Evolutionary conservation across 352 stramenopile genomes (phyloP), one percentile per base, ranked within the genome.

Genomic region (Elongisporangium senticosum): DNA sequence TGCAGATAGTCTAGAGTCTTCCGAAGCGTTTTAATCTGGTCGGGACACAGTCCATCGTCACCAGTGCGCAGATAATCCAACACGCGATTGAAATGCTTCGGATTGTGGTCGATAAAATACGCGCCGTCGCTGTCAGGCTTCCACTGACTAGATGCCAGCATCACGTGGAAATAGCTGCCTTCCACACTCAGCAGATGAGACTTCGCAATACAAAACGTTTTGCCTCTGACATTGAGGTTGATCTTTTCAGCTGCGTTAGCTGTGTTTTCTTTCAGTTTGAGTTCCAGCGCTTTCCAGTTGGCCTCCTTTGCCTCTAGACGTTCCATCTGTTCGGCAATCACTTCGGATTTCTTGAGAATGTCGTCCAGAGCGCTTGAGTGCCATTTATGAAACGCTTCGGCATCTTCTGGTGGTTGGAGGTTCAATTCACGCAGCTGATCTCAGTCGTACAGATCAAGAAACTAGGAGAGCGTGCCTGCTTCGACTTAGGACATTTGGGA

Each of bases 161-260:
- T 65, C 39, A 53, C 59, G 19, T 65, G 59, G 23, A 65, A 65
- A 17, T 65, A 65, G 39, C 48, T 65, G 22, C 59, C 59, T 24
- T 56, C 53, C 51, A 56, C 55, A 3, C 49, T 58, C 13, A 65
- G 28, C 33, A 65, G 28, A 6, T 53, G 59, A 2, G 52, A 47
- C 40, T 61, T 65, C 17, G 59, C 23, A 3, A 57, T 55, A 14
- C 43, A 53, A 61, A 65, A 65, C 22, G 61, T 52, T 6, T 49
- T 47, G 5, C 59, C 59, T 15, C 59, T 53, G 4, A 65, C 59
- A 21, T 65, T 56, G 43, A 65, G 59, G n/a, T 61, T 60, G 49
- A 65, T 56, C 11, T 24, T 52, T 7, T 13, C 8, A 10, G 19
- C 48, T 2, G 48, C 13, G 7, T 19, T 2, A 7, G 7, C 48